Conservation (phyloP, 768 basidiomycete genomes). For the Leccinum boreale region DNA sequence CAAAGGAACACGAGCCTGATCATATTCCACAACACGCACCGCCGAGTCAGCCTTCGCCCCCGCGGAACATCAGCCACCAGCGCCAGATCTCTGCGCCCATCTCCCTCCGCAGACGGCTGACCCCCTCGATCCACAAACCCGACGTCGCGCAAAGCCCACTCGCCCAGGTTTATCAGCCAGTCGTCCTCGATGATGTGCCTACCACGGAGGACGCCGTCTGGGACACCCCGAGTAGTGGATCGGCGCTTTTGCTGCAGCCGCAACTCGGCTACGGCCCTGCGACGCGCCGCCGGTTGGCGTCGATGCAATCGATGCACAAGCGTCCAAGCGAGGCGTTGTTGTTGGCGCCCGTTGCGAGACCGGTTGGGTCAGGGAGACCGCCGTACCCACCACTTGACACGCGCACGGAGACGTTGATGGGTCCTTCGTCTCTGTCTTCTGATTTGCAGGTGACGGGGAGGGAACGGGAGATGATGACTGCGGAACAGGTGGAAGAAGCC, state of each 20-base stretch:
- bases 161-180: constrained; percentile 70
- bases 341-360: neutral
- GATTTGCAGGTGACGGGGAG: constrained; percentile 12
- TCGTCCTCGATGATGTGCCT: constrained; percentile 49
- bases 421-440: constrained; percentile 26
- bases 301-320: constrained; percentile 26
- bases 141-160: constrained; percentile 49
- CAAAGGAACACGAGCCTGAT: constrained; percentile 17
- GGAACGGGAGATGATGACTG: constrained; percentile 18
- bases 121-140: constrained; percentile 16
- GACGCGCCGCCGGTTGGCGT: constrained; percentile 38
- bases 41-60: constrained; percentile 7
- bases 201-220: constrained; percentile 32
- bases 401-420: constrained; percentile 18
- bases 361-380: constrained; percentile 8
- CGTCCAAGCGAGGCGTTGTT: constrained; percentile 14
- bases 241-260: constrained; percentile 5
- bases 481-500: constrained; percentile 26
- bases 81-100: constrained; percentile 16
- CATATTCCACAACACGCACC: constrained; percentile 1
- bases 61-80: constrained; percentile 1
- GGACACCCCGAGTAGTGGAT: constrained; percentile 11
- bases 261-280: constrained; percentile 38
- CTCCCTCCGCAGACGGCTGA: constrained; percentile 17
- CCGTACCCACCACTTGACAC: constrained; percentile 22